A percentile compares a stretch with the other conserved stretches of the same genome.
phyloP scores from a whole-genome alignment of 768 basidiomycete genomes.

The Dentipellis sp. region DNA sequence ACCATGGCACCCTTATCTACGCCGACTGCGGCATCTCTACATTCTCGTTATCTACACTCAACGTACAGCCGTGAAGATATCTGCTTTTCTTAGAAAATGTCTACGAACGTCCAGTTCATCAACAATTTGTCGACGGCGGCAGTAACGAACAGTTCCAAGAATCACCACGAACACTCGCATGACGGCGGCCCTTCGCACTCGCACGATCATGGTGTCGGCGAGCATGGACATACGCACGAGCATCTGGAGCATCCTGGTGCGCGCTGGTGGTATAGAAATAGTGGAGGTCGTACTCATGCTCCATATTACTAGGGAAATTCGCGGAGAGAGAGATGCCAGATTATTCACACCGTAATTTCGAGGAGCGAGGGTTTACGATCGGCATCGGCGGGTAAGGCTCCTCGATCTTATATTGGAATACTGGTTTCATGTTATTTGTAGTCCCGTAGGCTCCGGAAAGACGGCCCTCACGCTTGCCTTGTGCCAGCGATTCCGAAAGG shows the following conservation, averaged over 20 bases:
- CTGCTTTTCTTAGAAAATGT: not conserved
- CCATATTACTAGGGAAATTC: conserved; percentile 60
- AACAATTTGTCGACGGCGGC: conserved; percentile 43
- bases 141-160: conserved; percentile 20
- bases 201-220: conserved; percentile 49
- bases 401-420: too few species aligned
- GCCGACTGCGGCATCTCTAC: too few species aligned
- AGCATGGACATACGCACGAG: conserved; percentile 95
- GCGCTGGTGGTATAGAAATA: conserved; percentile 5
- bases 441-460: conserved; percentile 97
- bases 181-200: conserved; percentile 31
- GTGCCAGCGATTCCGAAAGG: conserved; percentile 69
- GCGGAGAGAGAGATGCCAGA: conserved; percentile 90
- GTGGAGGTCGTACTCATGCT: not conserved
- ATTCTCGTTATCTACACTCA: too few species aligned
- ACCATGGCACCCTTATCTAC: too few species aligned
- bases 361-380: conserved; percentile 90
- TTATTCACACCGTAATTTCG: conserved; percentile 74
- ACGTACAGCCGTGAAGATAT: too few species aligned
- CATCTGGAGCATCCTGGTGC: conserved; percentile 82
- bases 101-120: conserved; percentile 68
- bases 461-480: conserved; percentile 89
- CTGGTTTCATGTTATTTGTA: conserved; percentile 21
- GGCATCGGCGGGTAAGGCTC: conserved; percentile 89
- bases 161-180: conserved; percentile 44